These are phyloP conservation scores for Trichoderma cornu-damae DNA, from an alignment of 2,329 filamentous ascomycete genomes.

Conservation along the genomic window DNA sequence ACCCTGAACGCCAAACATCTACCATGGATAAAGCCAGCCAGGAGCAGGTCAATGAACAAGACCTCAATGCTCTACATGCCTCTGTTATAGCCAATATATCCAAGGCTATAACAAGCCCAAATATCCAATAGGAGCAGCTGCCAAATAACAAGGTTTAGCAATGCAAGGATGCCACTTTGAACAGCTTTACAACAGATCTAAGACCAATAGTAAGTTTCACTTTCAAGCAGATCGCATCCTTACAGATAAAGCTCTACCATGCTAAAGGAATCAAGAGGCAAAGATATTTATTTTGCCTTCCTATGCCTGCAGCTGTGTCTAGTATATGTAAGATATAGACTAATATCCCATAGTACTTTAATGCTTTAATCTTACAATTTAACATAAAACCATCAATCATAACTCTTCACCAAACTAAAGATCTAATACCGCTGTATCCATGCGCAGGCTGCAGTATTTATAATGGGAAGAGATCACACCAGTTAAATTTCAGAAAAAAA, in stretches of 20 bases:
- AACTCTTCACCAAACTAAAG: neutral
- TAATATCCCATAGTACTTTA: neutral
- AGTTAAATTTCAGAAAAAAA: neutral
- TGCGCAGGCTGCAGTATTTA: neutral
- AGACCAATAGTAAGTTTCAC: neutral
- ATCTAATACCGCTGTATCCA: neutral
- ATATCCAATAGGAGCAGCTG: neutral
- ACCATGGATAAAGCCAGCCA: neutral
- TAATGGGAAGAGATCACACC: neutral
- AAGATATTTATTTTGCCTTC: neutral
- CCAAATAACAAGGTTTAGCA: neutral
- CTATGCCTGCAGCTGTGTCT: neutral
- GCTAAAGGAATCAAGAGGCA: neutral
- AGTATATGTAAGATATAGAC: neutral
- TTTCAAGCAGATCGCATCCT: neutral
- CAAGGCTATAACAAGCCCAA: neutral
- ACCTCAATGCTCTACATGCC: neutral
- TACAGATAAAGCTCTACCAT: neutral
- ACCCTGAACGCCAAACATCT: neutral
- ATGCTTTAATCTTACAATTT: neutral
- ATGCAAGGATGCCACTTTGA: neutral
- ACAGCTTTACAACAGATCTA: neutral
- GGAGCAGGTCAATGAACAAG: neutral
- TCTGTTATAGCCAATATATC: neutral
- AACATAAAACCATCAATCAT: neutral